Evolutionary conservation across 1,284 basidiomycete genomes (phyloP).

Genomic region (Austroboletus olivaceoglutinosus): DNA sequence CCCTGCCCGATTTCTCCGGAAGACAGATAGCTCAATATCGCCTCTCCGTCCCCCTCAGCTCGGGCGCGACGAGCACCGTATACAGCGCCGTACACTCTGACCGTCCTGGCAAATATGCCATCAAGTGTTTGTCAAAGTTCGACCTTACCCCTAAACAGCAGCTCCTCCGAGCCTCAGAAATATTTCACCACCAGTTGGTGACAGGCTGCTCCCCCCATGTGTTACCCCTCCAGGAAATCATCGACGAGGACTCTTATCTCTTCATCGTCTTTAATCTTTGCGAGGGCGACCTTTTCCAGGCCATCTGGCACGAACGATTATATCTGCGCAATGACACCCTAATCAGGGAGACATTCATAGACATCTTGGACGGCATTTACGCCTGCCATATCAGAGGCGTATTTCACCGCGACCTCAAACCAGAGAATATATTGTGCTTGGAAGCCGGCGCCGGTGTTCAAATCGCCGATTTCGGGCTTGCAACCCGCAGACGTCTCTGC

Average conservation of each 20-base stretch:
- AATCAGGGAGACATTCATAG: conserved; percentile 63
- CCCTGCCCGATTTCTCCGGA: conserved; percentile 46
- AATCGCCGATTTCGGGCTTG: conserved; percentile 84
- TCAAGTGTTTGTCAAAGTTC: conserved; percentile 67
- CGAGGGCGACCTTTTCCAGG: conserved; percentile 56
- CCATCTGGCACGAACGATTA: conserved; percentile 46
- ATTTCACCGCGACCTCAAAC: conserved; percentile 87
- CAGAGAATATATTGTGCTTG: conserved; percentile 82
- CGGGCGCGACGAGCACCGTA: conserved; percentile 80
- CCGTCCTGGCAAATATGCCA: conserved; percentile 44
- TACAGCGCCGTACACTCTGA: conserved; percentile 63
- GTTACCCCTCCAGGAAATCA: conserved; percentile 53
- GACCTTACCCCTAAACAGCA: conserved; percentile 50
- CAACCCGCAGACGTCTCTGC: conserved; percentile 64
- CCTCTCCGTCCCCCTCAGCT: conserved; percentile 65
- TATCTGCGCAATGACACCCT: conserved; percentile 52
- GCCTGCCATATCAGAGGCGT: conserved; percentile 68
- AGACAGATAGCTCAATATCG: conserved; percentile 54
- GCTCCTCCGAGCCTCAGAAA: conserved; percentile 57
- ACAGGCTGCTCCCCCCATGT: conserved; percentile 52
- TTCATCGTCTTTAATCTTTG: conserved; percentile 63
- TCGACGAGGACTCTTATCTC: conserved; percentile 52
- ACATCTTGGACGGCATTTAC: conserved; percentile 79
- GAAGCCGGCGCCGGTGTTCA: conserved; percentile 55
- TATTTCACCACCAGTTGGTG: conserved; percentile 55